Base-by-base conservation (phyloP, 345 rosid species). In the Pelargonium nanum region DNA sequence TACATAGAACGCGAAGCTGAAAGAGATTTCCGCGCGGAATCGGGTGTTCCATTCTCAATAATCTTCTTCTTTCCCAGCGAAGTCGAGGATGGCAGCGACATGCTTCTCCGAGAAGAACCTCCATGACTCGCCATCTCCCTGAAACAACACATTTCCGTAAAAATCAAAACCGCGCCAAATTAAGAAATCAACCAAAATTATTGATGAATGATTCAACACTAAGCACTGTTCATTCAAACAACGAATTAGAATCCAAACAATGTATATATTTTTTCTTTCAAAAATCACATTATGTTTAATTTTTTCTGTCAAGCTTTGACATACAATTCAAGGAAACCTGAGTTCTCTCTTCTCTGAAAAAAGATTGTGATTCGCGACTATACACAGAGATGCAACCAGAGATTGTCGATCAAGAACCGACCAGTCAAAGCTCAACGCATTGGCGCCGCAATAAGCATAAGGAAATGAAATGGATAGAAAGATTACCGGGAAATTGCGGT, bases 51-150 rank as follows among this genome's bases (percentile, higher is more conserved):
- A 32, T 74, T 77, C 1, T 88, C 91, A 61, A 67, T 59, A 8
- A 77, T 25, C 63, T 80, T 88, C 74, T 80, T 94, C 82, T 73
- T 86, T 40, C 75, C 79, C 26, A 61, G 70, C 22, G 63, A 25
- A 7, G 86, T 81, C 0, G 81, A 68, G 65, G 55, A 80, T 44
- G 83, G 51, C 52, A 75, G 24, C 45, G 95, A 77, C 56, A 78
- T n/a, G 58, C 85, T 86, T 62, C 74, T 82, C 75, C 96, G 78
- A 28, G 91, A 80, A 32, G 94, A 72, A 59, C 88, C 86, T 32
- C 81, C 80, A 71, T 85, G 91, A 75, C 83, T 81, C 5, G 91
- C 80, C 99, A 94, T 94, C 62, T 74, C 26, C 69, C 21, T 63
- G 54, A 3, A 34, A 60, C 66, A 24, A 52, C 62, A 32, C 67